A percentile compares a stretch with the other conserved stretches of the same genome.
Evolutionary conservation across 2,329 filamentous ascomycete genomes (phyloP).

Genomic region (Clonostachys sp.): DNA sequence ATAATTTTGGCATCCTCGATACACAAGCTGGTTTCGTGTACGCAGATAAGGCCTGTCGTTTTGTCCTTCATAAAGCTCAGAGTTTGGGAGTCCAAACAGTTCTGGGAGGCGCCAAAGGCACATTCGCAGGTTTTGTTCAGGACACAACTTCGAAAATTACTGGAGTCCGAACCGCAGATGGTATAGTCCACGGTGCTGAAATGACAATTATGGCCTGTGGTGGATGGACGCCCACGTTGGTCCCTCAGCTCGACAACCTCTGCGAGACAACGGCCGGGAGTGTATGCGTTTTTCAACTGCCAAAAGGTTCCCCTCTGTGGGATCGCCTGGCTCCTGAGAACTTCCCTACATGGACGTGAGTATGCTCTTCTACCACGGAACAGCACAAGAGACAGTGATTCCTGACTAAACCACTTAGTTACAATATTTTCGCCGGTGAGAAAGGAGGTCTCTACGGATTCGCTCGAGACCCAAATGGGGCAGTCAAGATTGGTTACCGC

Average conservation of each 20-base stretch:
- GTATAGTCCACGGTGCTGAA: constrained; percentile 9
- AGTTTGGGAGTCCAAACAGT: constrained; percentile 33
- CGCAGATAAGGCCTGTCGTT: constrained; percentile 39
- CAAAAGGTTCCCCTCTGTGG: constrained; percentile 4
- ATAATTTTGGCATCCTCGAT: constrained; percentile 33
- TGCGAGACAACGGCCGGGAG: constrained; percentile 12
- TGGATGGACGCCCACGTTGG: constrained; percentile 9
- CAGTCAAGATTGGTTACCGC: constrained; percentile 19
- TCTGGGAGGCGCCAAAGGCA: constrained; percentile 22
- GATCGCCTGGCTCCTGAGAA: constrained; percentile 6
- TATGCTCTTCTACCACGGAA: too few species aligned
- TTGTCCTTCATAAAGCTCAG: constrained; percentile 34
- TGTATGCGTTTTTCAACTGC: constrained; percentile 9
- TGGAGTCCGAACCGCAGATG: background rate
- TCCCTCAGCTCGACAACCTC: constrained; percentile 10
- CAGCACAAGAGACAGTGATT: too few species aligned
- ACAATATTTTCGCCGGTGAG: constrained; percentile 8
- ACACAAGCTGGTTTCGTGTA: constrained; percentile 36
- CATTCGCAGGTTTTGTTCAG: constrained; percentile 16
- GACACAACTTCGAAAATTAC: constrained; percentile 6
- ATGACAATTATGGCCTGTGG: constrained; percentile 9
- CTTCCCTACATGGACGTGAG: constrained; percentile 6
- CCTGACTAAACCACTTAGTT: too few species aligned
- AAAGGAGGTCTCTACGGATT: constrained; percentile 18
- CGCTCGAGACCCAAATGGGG: constrained; percentile 12